Conservation (phyloP, 2,329 filamentous ascomycete species). For the Sporothrix pseudoabietina region DNA sequence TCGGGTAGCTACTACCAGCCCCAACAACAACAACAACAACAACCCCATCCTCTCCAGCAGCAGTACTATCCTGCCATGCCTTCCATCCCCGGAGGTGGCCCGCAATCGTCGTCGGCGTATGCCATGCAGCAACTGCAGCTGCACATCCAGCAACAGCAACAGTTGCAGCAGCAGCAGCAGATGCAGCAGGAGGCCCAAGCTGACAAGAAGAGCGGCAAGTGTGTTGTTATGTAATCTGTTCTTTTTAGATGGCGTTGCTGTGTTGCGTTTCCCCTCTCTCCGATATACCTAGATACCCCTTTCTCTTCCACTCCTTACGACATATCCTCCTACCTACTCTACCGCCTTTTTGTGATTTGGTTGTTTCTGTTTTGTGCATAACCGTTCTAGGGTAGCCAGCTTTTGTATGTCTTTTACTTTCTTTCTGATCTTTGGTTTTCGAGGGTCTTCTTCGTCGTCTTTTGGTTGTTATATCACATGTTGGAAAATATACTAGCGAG, state of each 20-base stretch:
- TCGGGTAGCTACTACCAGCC: conserved; percentile 19
- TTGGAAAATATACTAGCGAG: conserved; percentile 20
- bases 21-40: neutral
- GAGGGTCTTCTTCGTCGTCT: neutral
- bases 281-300: conserved; percentile 25
- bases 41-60: conserved; percentile 22
- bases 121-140: conserved; percentile 34
- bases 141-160: conserved; percentile 30
- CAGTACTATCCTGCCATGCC: conserved; percentile 26
- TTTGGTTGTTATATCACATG: neutral
- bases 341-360: neutral
- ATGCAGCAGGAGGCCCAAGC: conserved; percentile 17
- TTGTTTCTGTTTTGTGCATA: neutral
- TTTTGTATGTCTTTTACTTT: neutral
- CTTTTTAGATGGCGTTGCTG: neutral
- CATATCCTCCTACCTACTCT: neutral
- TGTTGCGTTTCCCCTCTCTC: neutral
- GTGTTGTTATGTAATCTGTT: conserved; percentile 33
- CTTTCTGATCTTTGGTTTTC: neutral
- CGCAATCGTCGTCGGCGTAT: conserved; percentile 32
- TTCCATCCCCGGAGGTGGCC: conserved; percentile 30
- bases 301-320: neutral
- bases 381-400: neutral
- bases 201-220: conserved; percentile 30
- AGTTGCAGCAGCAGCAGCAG: conserved; percentile 24